These are phyloP conservation scores for Lasiodiplodia sp. DNA, from an alignment of 2,329 filamentous ascomycete genomes.

Conservation along the genomic window DNA sequence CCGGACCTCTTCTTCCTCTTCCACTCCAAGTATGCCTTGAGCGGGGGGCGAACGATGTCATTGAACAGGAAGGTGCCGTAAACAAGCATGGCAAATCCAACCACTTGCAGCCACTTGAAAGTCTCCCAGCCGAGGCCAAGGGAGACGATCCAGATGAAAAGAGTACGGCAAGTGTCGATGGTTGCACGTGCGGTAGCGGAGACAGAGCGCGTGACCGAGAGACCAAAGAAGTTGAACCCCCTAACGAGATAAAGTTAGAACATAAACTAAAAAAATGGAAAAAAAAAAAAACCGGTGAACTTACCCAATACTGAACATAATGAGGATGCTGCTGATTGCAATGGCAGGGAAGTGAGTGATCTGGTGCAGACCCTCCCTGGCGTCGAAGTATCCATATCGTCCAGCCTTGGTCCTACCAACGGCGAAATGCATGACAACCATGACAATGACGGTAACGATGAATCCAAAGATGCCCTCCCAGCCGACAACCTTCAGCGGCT, in stretches of 20 bases:
- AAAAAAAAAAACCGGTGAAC: conserved; percentile 37
- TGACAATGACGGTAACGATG: conserved; percentile 75
- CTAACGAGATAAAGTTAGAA: conserved; percentile 53
- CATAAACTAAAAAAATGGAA: background rate
- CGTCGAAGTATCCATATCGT: conserved; percentile 85
- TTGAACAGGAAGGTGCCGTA: conserved; percentile 98
- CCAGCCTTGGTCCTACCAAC: conserved; percentile 79
- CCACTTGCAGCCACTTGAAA: conserved; percentile 96
- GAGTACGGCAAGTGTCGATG: conserved; percentile 94
- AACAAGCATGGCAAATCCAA: conserved; percentile 86
- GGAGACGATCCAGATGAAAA: conserved; percentile 98
- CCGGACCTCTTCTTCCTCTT: conserved; percentile 41
- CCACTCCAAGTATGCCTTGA: conserved; percentile 68
- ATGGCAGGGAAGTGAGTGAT: conserved; percentile 76
- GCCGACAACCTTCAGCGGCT: conserved; percentile 89
- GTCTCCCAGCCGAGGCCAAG: conserved; percentile 93
- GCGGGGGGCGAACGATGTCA: conserved; percentile 84
- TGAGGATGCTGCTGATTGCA: conserved; percentile 79
- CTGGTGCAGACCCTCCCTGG: conserved; percentile 82
- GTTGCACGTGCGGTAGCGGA: conserved; percentile 93
- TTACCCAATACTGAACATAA: conserved; percentile 98
- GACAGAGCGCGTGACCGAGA: conserved; percentile 88
- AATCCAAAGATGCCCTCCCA: conserved; percentile 98
- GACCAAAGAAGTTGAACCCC: conserved; percentile 98
- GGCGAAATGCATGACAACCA: conserved; percentile 79